Percentiles rank a stretch among this genome's conserved stretches.
Conservation (phyloP, 345 rosid species). For the Nephelium lappaceum region DNA sequence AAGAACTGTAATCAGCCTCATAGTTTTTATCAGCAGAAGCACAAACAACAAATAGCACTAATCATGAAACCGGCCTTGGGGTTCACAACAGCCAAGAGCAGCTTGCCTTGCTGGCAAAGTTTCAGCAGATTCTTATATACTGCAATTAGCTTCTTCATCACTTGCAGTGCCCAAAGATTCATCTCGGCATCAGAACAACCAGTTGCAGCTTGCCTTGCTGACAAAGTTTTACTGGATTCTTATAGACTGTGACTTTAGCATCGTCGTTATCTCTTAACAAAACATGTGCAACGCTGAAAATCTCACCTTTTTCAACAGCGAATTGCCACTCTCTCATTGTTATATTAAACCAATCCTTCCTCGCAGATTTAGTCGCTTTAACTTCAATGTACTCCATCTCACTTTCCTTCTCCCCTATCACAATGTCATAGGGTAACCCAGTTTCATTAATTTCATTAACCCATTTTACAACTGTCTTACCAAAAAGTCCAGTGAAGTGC, state of each 20-base stretch:
- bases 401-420: slow-evolving; percentile 43
- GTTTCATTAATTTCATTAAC: slow-evolving; percentile 75
- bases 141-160: slow-evolving; percentile 53
- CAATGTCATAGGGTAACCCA: slow-evolving; percentile 78
- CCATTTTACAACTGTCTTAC: slow-evolving; percentile 61
- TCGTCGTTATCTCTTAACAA: slow-evolving; percentile 45
- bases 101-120: slow-evolving; percentile 61
- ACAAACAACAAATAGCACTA: background rate
- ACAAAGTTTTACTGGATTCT: slow-evolving; percentile 71
- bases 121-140: slow-evolving; percentile 60
- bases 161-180: slow-evolving; percentile 58
- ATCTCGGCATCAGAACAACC: slow-evolving; percentile 75
- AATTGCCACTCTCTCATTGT: slow-evolving; percentile 85
- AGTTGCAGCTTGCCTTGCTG: slow-evolving; percentile 64
- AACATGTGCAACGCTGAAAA: slow-evolving; percentile 65
- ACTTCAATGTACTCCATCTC: slow-evolving; percentile 67
- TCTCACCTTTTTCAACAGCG: slow-evolving; percentile 62
- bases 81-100: slow-evolving; percentile 69
- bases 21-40: background rate
- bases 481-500: slow-evolving; percentile 43
- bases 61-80: slow-evolving; percentile 37
- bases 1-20: background rate
- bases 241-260: slow-evolving; percentile 56
- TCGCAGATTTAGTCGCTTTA: slow-evolving; percentile 71
- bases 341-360: slow-evolving; percentile 81